Evolutionary conservation across 148 eudicot species (phyloP), one percentile per base, ranked within the genome.

Genomic region (Diospyros kaki): DNA sequence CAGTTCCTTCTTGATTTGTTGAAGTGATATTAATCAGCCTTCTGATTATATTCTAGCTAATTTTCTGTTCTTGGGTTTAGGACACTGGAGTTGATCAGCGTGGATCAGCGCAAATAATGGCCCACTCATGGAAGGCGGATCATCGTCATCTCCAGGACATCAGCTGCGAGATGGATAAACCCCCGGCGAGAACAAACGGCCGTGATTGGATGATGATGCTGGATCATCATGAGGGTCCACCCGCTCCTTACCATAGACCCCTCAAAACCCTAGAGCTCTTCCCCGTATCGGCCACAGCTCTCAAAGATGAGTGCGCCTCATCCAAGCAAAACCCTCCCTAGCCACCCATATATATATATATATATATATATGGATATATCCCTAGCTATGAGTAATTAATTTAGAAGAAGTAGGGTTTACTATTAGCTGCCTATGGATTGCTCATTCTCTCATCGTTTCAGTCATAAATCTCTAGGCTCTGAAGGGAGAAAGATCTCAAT

Each of bases 221-320:
- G 14, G 78, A 77, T 28, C 28, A 28, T 28, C 28, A 28, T 40
- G 78, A 15, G 76, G 83, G 72, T 9, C 81, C 79, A 51, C 78
- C 70, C 2, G 17, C 44, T 63, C 77, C 81, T 69, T 60, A 72
- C 78, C 64, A 63, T 10, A 73, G 77, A 53, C 83, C 87, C 66
- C 87, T 90, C 66, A 82, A 87, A 87, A 92, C 97, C 82, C 87
- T 92, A 79, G 78, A 90, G 77, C 93, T 92, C 73, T 92, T 92
- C 68, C 97, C 97, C 54, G 80, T 86, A 79, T 88, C 82, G 51
- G 77, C 92, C 76, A 82, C 78, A 1, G 62, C 63, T 41, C 81
- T 81, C 69, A 77, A 69, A 58, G 72, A 68, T 28, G 67, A 76
- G 60, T 38, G 68, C 42, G 3, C 62, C 46, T 9, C 56, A 44